Percentiles rank a stretch among this genome's conserved stretches.
These are phyloP conservation scores for Penicillium psychrosexuale DNA, from an alignment of 2,329 filamentous ascomycete species.

Conservation along the genomic window DNA sequence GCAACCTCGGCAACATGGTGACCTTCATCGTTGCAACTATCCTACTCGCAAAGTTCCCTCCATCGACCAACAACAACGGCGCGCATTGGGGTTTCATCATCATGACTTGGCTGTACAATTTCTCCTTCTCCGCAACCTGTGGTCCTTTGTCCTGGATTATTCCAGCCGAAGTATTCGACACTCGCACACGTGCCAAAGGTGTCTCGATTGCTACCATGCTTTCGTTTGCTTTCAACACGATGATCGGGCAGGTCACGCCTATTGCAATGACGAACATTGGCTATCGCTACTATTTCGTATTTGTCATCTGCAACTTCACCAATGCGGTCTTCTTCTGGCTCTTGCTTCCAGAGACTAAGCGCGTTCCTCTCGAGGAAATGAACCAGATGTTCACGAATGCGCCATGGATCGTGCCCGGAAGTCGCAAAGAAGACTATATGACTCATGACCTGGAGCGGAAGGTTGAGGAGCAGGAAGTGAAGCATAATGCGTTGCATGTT, in stretches of 20 bases:
- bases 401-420: slow-evolving; percentile 60
- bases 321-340: slow-evolving; percentile 67
- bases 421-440: slow-evolving; percentile 53
- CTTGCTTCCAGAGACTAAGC: slow-evolving; percentile 64
- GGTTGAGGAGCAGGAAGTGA: slow-evolving; percentile 56
- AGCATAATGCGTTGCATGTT: slow-evolving; percentile 34
- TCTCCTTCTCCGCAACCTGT: slow-evolving; percentile 68
- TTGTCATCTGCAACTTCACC: slow-evolving; percentile 65
- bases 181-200: slow-evolving; percentile 68
- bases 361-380: slow-evolving; percentile 65
- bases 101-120: slow-evolving; percentile 77
- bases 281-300: slow-evolving; percentile 59
- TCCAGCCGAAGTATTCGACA: slow-evolving; percentile 71
- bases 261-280: slow-evolving; percentile 56
- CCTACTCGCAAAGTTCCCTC: slow-evolving; percentile 60
- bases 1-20: slow-evolving; percentile 68
- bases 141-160: slow-evolving; percentile 64
- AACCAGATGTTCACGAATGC: slow-evolving; percentile 64
- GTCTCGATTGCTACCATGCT: slow-evolving; percentile 72
- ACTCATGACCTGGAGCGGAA: slow-evolving; percentile 59
- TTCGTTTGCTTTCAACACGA: slow-evolving; percentile 71
- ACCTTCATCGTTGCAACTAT: slow-evolving; percentile 68
- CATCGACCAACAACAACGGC: slow-evolving; percentile 45
- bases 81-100: slow-evolving; percentile 61
- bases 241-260: slow-evolving; percentile 68